A percentile compares a stretch with the other conserved stretches of the same genome.
These are phyloP conservation scores for Talaromyces sp. DNA, from an alignment of 2,329 filamentous ascomycete genomes.

Conservation along the genomic window DNA sequence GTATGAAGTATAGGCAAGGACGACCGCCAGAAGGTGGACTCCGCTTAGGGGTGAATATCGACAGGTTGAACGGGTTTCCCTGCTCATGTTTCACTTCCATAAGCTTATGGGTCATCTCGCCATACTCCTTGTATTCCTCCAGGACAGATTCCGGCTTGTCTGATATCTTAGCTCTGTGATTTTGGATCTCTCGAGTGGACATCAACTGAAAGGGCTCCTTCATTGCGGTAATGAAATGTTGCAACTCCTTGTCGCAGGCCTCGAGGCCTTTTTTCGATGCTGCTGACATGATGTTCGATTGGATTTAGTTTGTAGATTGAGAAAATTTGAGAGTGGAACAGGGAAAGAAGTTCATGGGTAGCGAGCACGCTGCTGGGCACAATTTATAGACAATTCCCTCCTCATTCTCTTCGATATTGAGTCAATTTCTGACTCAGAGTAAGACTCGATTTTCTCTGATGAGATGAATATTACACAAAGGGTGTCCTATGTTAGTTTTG, in stretches of 20 bases:
- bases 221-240: neutral
- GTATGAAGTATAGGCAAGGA: slow-evolving; percentile 1
- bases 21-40: neutral
- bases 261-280: neutral
- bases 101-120: neutral
- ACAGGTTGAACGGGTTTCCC: neutral
- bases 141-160: neutral
- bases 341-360: neutral
- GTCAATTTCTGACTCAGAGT: too few species aligned
- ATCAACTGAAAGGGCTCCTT: neutral
- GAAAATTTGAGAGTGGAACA: neutral
- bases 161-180: neutral
- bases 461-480: neutral
- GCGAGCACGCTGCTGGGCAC: neutral
- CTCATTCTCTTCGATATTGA: neutral
- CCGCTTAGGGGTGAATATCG: neutral
- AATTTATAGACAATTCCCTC: neutral
- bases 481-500: neutral
- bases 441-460: neutral
- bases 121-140: neutral
- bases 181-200: neutral
- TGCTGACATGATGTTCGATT: neutral
- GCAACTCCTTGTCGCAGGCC: neutral
- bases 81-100: neutral
- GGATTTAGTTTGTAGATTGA: neutral